Percentiles rank a stretch among this genome's conserved stretches.
Evolutionary conservation across 2,329 filamentous ascomycete species (phyloP).

Genomic region (Ambrosiella cleistominuta): DNA sequence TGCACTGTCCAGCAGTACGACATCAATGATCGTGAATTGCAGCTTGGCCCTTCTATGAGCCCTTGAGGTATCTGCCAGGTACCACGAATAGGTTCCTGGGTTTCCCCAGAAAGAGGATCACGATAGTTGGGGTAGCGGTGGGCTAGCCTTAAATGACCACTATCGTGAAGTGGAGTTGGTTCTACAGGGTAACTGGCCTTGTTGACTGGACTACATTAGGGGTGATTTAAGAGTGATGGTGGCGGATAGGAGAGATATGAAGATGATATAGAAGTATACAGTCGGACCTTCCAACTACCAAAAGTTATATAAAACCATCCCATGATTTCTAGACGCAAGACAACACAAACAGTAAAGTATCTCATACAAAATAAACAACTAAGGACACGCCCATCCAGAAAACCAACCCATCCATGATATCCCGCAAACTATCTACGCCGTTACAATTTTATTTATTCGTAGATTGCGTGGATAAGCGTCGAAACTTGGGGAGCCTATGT

Average conservation of each 20-base stretch:
- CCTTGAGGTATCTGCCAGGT: background rate
- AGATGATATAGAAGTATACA: too few species aligned
- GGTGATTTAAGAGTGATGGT: too few species aligned
- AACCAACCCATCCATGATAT: background rate
- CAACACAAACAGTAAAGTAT: too few species aligned
- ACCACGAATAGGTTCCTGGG: background rate
- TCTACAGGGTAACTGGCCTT: too few species aligned
- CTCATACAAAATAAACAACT: background rate
- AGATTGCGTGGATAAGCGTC: constrained; percentile 24
- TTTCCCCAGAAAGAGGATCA: background rate
- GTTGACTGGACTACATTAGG: too few species aligned
- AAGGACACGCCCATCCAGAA: background rate
- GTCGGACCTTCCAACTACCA: too few species aligned
- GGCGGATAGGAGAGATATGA: too few species aligned
- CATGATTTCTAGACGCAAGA: too few species aligned
- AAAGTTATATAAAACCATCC: too few species aligned
- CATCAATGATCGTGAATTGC: background rate
- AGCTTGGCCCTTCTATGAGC: background rate
- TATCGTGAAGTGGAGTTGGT: too few species aligned
- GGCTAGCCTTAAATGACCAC: background rate
- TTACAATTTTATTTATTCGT: constrained; percentile 13
- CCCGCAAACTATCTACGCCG: background rate
- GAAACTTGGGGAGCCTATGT: constrained; percentile 24
- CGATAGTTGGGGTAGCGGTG: background rate
- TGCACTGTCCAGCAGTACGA: background rate